phyloP scores from a whole-genome alignment of 192 early-diverging fungal genomes.

The Dissophora ornata region DNA sequence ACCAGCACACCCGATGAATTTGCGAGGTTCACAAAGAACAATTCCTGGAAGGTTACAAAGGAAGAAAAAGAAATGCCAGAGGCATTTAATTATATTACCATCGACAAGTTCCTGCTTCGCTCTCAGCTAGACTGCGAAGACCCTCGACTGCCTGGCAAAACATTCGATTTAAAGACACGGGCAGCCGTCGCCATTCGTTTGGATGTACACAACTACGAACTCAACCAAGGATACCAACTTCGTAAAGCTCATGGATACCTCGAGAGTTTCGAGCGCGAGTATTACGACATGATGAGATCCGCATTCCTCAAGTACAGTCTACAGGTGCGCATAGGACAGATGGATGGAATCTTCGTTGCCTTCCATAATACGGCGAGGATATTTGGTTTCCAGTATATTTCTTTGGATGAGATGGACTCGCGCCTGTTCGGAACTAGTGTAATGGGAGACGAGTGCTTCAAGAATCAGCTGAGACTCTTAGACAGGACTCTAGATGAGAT shows the following conservation, averaged over 20 bases:
- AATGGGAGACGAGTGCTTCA: constrained; percentile 81
- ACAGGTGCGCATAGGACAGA: constrained; percentile 92
- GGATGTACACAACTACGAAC: constrained; percentile 78
- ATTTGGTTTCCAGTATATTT: constrained; percentile 96
- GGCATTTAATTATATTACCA: constrained; percentile 73
- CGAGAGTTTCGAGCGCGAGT: constrained; percentile 91
- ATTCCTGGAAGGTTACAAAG: constrained; percentile 52
- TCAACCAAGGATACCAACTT: constrained; percentile 78
- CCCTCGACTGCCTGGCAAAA: constrained; percentile 74
- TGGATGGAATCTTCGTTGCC: constrained; percentile 94
- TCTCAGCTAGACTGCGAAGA: constrained; percentile 92
- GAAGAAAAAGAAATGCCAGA: constrained; percentile 64
- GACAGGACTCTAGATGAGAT: constrained; percentile 71
- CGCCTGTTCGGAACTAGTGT: constrained; percentile 76
- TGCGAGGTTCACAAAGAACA: constrained; percentile 71
- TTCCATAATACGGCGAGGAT: constrained; percentile 92
- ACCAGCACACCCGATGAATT: constrained; percentile 77
- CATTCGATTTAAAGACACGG: constrained; percentile 95
- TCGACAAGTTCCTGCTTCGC: constrained; percentile 82
- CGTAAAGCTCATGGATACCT: constrained; percentile 70
- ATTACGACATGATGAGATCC: constrained; percentile 93
- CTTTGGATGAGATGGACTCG: constrained; percentile 84
- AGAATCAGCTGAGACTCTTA: constrained; percentile 68
- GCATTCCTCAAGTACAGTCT: constrained; percentile 93
- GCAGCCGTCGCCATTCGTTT: constrained; percentile 85